Evolutionary conservation across 352 stramenopile species (phyloP).

Genomic region (Pythium plurisporium): DNA sequence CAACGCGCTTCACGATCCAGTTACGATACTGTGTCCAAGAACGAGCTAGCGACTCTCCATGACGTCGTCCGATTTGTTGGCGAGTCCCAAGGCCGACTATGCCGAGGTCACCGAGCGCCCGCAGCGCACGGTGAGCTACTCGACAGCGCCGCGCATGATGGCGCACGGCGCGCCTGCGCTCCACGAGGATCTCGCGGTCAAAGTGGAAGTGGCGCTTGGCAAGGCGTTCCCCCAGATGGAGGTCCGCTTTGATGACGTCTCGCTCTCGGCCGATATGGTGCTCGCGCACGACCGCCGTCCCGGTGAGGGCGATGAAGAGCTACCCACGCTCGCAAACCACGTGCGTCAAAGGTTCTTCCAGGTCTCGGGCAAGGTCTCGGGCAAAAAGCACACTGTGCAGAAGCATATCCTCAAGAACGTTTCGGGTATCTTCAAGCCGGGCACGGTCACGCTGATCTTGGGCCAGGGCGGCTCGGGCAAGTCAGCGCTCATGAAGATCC

Average conservation of each 20-base stretch:
- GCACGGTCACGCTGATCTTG: conserved; percentile 52
- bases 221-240: conserved; percentile 53
- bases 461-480: conserved; percentile 51
- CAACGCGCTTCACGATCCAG: not conserved
- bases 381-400: conserved; percentile 33
- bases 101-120: not conserved
- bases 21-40: not conserved
- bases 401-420: conserved; percentile 46
- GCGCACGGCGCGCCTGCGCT: conserved; percentile 29
- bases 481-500: conserved; percentile 51
- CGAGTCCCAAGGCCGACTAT: conserved; percentile 2
- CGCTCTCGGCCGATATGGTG: conserved; percentile 41
- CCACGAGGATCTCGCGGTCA: conserved; percentile 35
- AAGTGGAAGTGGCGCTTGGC: conserved; percentile 41
- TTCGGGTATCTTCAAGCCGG: conserved; percentile 38
- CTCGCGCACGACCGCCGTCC: conserved; percentile 25
- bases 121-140: conserved; percentile 25
- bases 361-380: conserved; percentile 29
- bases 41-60: not conserved
- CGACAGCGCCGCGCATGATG: conserved; percentile 28
- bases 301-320: conserved; percentile 22
- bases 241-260: conserved; percentile 49
- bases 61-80: not conserved
- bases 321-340: conserved; percentile 52
- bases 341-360: conserved; percentile 29